Percentiles rank a stretch among this genome's conserved stretches.
Evolutionary conservation across 306 rosid species (phyloP).

Genomic region (Rubus idaeus): DNA sequence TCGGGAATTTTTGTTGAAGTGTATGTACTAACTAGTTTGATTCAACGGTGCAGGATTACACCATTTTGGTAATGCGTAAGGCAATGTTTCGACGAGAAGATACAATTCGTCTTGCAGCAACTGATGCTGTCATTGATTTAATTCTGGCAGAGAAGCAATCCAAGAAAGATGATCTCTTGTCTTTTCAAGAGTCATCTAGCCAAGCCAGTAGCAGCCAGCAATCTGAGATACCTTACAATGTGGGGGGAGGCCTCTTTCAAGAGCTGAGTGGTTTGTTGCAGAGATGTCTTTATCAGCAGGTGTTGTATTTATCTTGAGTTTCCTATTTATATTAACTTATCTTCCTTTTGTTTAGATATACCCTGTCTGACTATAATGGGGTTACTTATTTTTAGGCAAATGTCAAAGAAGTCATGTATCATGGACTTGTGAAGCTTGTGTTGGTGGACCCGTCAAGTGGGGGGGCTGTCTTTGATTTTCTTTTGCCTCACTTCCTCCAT

Average conservation of each 20-base stretch:
- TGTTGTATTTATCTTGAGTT: conserved; percentile 6
- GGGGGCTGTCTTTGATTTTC: conserved; percentile 38
- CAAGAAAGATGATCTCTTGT: conserved; percentile 24
- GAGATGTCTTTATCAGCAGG: conserved; percentile 48
- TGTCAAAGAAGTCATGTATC: conserved; percentile 40
- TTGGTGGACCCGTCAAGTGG: conserved; percentile 36
- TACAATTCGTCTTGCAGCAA: conserved; percentile 41
- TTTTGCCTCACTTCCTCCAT: conserved; percentile 42
- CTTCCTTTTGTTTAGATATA: not conserved
- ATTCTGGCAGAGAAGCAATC: conserved; percentile 40
- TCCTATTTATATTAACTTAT: conserved; percentile 1
- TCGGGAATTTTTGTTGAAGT: not conserved
- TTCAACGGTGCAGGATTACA: conserved; percentile 34
- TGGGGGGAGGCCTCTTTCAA: conserved; percentile 34
- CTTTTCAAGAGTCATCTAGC: conserved; percentile 46
- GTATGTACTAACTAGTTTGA: not conserved
- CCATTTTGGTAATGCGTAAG: conserved; percentile 44
- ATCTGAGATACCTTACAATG: conserved; percentile 22
- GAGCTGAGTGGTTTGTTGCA: conserved; percentile 45
- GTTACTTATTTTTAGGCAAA: conserved; percentile 26
- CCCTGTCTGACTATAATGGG: not conserved
- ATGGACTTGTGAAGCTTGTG: conserved; percentile 43
- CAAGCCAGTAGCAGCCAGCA: conserved; percentile 49
- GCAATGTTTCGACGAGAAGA: conserved; percentile 46
- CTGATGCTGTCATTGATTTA: conserved; percentile 36